These are phyloP conservation scores for Nemania bipapillata DNA, from an alignment of 2,329 filamentous ascomycete genomes.

Conservation along the genomic window DNA sequence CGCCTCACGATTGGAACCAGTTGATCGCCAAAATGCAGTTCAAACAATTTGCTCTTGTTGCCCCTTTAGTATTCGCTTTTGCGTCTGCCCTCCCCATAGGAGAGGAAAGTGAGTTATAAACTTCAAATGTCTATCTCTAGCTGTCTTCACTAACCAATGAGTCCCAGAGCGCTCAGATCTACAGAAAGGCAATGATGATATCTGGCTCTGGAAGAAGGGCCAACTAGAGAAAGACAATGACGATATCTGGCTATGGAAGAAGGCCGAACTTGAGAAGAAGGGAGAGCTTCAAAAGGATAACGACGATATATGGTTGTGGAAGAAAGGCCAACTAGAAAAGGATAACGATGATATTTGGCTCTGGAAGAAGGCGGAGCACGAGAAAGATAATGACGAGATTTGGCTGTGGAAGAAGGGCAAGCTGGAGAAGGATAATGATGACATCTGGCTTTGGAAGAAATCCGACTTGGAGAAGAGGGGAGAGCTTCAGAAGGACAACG, in stretches of 20 bases:
- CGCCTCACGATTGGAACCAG: not conserved
- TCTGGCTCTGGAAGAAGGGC: slow-evolving; percentile 35
- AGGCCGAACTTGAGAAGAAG: slow-evolving; percentile 24
- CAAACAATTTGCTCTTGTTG: slow-evolving; percentile 37
- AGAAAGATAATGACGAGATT: slow-evolving; percentile 34
- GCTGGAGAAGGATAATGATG: slow-evolving; percentile 46
- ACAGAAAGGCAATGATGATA: slow-evolving; percentile 26
- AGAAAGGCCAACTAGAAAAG: slow-evolving; percentile 48
- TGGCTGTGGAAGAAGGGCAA: slow-evolving; percentile 43
- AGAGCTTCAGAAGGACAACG: slow-evolving; percentile 36
- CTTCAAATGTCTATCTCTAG: not conserved
- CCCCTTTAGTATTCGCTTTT: slow-evolving; percentile 35
- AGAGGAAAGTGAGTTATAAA: slow-evolving; percentile 32
- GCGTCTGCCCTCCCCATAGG: slow-evolving; percentile 36
- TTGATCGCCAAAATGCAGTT: slow-evolving; percentile 37
- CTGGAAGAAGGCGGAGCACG: slow-evolving; percentile 27
- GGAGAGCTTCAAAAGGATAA: slow-evolving; percentile 31
- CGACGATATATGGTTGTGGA: slow-evolving; percentile 41
- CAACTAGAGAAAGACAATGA: slow-evolving; percentile 37
- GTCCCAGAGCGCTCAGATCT: slow-evolving; percentile 29
- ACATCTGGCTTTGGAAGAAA: slow-evolving; percentile 42
- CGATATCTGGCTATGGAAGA: slow-evolving; percentile 41
- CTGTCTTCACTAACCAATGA: slow-evolving; percentile 8
- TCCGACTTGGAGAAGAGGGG: slow-evolving; percentile 24
- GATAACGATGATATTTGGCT: slow-evolving; percentile 39